Conservation (phyloP, 2,329 filamentous ascomycete species). For the Sporothrix curviconia region DNA sequence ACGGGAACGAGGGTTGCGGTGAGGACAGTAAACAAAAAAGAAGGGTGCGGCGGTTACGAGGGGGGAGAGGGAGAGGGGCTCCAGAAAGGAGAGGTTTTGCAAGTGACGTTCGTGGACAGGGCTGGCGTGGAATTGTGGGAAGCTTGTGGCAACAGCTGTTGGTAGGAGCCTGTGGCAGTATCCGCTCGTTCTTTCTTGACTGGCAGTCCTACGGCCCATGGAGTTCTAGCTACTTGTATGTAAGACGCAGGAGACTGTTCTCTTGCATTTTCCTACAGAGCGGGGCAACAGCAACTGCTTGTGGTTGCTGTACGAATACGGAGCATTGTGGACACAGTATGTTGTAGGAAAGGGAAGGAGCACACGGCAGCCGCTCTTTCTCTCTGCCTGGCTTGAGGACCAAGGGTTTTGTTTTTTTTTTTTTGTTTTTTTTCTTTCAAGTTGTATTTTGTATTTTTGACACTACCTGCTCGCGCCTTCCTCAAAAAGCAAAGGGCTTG, state of each 20-base stretch:
- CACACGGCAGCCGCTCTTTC: neutral
- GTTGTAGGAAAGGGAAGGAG: neutral
- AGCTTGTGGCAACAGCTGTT: conserved; percentile 8
- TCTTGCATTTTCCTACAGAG: too few species aligned
- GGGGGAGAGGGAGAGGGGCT: neutral
- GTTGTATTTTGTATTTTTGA: neutral
- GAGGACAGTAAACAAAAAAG: neutral
- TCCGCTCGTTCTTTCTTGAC: neutral
- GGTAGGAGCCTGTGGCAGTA: neutral
- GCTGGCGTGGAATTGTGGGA: conserved; percentile 3
- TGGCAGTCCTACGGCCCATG: too few species aligned
- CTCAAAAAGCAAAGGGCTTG: conserved; percentile 4
- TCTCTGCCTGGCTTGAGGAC: neutral
- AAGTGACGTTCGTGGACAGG: conserved; percentile 2
- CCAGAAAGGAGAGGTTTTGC: conserved; percentile 1
- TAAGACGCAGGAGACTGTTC: too few species aligned
- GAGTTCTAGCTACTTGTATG: too few species aligned
- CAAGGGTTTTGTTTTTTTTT: neutral
- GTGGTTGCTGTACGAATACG: too few species aligned
- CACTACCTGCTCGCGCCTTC: conserved; percentile 1
- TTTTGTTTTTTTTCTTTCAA: conserved; percentile 6
- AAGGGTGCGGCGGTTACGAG: neutral
- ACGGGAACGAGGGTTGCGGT: neutral
- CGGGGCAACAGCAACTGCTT: too few species aligned
- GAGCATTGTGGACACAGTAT: conserved; percentile 9